Evolutionary conservation across 768 basidiomycete genomes (phyloP).

Genomic region (Boletales sp.): DNA sequence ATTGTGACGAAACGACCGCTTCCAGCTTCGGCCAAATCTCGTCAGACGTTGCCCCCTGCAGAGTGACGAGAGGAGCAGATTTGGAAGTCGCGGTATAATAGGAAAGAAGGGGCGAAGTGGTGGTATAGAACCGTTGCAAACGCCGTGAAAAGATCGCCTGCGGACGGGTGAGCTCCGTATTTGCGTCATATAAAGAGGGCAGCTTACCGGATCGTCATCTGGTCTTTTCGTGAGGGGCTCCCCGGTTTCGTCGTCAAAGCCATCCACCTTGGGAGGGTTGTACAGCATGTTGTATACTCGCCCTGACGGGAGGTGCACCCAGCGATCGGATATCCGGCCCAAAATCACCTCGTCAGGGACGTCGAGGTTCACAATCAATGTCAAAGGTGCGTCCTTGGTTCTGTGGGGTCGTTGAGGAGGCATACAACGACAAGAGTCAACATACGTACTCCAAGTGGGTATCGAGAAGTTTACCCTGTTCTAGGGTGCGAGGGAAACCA

Average conservation of each 20-base stretch:
- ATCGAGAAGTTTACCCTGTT: slow-evolving; percentile 80
- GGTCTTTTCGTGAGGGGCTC: slow-evolving; percentile 85
- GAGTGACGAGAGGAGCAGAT: slow-evolving; percentile 47
- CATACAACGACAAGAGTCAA: background rate
- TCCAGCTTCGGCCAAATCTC: slow-evolving; percentile 90
- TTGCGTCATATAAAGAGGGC: background rate
- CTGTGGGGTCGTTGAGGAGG: slow-evolving; percentile 34
- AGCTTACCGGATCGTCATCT: slow-evolving; percentile 82
- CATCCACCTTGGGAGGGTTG: slow-evolving; percentile 76
- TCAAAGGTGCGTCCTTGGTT: slow-evolving; percentile 61
- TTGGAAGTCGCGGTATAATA: slow-evolving; percentile 53
- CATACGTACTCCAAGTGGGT: slow-evolving; percentile 60
- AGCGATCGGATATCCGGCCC: slow-evolving; percentile 83
- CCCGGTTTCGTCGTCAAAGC: slow-evolving; percentile 82
- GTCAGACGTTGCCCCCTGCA: slow-evolving; percentile 75
- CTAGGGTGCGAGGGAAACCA: slow-evolving; percentile 86
- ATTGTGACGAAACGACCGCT: slow-evolving; percentile 48
- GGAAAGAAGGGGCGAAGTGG: slow-evolving; percentile 76
- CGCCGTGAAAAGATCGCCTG: slow-evolving; percentile 80
- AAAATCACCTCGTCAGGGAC: slow-evolving; percentile 88
- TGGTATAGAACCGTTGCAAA: slow-evolving; percentile 69
- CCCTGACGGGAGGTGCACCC: slow-evolving; percentile 85
- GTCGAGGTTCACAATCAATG: slow-evolving; percentile 80
- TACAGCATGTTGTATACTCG: slow-evolving; percentile 89
- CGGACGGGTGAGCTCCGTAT: slow-evolving; percentile 6